Conservation (phyloP, 441 rosid species). For the Brassica balearica region DNA sequence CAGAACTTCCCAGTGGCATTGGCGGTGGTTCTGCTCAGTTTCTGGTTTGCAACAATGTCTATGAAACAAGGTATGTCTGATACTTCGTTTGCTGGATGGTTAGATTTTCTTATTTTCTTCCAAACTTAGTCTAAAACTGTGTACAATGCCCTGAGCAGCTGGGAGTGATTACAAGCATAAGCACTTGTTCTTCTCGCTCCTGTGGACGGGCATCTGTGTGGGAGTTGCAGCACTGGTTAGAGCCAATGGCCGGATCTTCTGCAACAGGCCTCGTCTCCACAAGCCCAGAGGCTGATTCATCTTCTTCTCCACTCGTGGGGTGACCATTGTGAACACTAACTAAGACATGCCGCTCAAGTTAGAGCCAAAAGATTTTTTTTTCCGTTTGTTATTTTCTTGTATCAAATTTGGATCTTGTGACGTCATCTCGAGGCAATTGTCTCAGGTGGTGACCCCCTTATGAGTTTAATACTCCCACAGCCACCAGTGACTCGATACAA, state of each 20-base stretch:
- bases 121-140: conserved; percentile 7
- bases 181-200: conserved; percentile 67
- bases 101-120: neutral
- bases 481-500: conserved; percentile 27
- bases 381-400: conserved; percentile 23
- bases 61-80: conserved; percentile 71
- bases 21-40: conserved; percentile 63
- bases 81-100: conserved; percentile 26
- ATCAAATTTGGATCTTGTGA: conserved; percentile 31
- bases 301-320: conserved; percentile 24
- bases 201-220: conserved; percentile 77
- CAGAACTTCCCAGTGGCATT: conserved; percentile 91
- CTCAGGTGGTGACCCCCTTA: conserved; percentile 30
- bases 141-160: conserved; percentile 34
- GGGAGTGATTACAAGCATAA: conserved; percentile 76
- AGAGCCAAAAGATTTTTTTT: conserved; percentile 27
- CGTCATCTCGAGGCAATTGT: conserved; percentile 34
- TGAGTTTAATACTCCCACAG: conserved; percentile 25
- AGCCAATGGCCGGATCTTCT: conserved; percentile 89
- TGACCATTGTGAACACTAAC: conserved; percentile 36
- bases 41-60: conserved; percentile 70
- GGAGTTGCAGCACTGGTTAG: conserved; percentile 72
- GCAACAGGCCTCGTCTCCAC: conserved; percentile 94
- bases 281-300: conserved; percentile 69
- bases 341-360: conserved; percentile 27